Percentiles rank a stretch among this genome's conserved stretches.
Conservation (phyloP, 2,329 filamentous ascomycete species). For the Verticillium nonalfalfae region DNA sequence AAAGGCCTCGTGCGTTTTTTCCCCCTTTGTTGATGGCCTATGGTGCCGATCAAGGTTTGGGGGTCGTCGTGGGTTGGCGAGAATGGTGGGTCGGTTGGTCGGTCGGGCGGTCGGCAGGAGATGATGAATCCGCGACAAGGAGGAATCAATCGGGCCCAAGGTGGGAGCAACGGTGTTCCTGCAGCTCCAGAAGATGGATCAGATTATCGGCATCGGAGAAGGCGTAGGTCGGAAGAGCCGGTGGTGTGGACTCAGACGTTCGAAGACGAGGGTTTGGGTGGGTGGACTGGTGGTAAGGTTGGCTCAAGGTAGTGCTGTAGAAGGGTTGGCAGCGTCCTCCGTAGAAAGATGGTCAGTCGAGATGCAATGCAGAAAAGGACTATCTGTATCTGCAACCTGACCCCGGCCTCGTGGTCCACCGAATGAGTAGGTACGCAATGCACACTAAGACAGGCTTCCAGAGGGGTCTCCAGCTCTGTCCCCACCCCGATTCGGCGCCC, state of each 20-base stretch:
- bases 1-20: not conserved
- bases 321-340: not conserved
- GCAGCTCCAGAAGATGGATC: not conserved
- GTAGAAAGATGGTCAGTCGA: not conserved
- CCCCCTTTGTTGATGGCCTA: not conserved
- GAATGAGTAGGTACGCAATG: not conserved
- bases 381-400: slow-evolving; percentile 1
- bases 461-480: not conserved
- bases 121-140: not conserved
- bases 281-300: not conserved
- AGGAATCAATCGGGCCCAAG: not conserved
- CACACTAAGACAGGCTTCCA: not conserved
- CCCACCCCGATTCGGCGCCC: not conserved
- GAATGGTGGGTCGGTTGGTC: not conserved
- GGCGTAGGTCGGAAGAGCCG: not conserved
- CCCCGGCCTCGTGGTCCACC: slow-evolving; percentile 1
- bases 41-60: not conserved
- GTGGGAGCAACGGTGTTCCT: not conserved
- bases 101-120: not conserved
- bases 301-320: not conserved
- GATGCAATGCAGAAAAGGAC: slow-evolving; percentile 1
- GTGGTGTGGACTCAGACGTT: not conserved
- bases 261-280: not conserved
- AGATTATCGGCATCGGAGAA: not conserved
- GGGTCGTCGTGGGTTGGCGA: not conserved